Conservation (phyloP, 78 protist species). For the Emiliania huxleyi region DNA sequence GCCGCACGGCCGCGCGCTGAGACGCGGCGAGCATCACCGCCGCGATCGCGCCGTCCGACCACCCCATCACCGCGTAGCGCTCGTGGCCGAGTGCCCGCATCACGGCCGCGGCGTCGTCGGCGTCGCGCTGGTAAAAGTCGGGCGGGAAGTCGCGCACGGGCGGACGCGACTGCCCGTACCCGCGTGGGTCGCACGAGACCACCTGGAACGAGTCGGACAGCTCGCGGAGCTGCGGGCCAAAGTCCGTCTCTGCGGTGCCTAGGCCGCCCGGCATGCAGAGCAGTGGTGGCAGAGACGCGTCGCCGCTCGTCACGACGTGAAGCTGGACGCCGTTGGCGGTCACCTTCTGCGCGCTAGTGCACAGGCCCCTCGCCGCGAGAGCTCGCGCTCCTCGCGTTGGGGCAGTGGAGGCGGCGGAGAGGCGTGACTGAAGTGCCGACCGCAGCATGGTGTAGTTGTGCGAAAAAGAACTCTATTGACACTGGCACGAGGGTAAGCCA, state of each 20-base stretch:
- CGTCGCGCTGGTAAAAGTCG: conserved; percentile 33
- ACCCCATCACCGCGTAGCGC: conserved; percentile 25
- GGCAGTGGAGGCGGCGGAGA: too few relatives aligned
- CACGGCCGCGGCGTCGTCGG: conserved; percentile 29
- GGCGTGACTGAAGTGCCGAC: too few relatives aligned
- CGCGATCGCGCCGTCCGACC: conserved; percentile 40
- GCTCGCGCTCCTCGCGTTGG: too few relatives aligned
- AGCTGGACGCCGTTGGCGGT: background rate
- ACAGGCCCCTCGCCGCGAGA: too few relatives aligned
- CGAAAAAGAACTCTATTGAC: too few relatives aligned
- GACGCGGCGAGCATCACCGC: conserved; percentile 8
- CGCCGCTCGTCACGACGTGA: background rate
- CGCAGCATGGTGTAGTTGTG: too few relatives aligned
- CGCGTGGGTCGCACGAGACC: conserved; percentile 35
- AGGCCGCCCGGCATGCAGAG: conserved; percentile 27
- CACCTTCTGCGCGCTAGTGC: conserved; percentile 2
- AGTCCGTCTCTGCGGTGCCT: conserved; percentile 51
- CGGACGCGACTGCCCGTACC: conserved; percentile 39
- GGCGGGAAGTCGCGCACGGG: background rate
- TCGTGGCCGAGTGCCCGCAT: background rate
- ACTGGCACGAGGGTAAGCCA: too few relatives aligned
- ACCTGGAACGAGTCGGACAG: background rate
- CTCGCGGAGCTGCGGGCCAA: background rate
- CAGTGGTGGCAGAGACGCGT: background rate
- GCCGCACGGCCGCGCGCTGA: background rate